Base-by-base conservation (phyloP, 2,329 filamentous ascomycete genomes). In the Venturia aucupariae region DNA sequence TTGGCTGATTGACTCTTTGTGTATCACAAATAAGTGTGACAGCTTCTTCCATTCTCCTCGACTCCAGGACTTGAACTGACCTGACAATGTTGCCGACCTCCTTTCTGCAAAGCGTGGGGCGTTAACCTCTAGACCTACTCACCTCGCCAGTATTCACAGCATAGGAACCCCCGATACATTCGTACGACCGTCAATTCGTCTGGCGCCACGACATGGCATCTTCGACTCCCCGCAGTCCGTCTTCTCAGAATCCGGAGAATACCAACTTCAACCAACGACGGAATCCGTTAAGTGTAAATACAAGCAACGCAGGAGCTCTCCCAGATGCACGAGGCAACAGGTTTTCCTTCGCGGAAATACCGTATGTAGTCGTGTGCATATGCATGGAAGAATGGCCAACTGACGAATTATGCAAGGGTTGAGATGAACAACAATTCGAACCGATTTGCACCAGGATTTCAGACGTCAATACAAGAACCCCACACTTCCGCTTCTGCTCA, bases 251-350 rank as follows among this genome's bases (percentile, higher is more conserved):
- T 13, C 24, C 30, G 19, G 51, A 57, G 7, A 35, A 57, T 22
- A 30, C 51, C 2, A 35, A 19, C 2, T 10, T 22, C 24, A 57
- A 35, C 27, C 51, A 57, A 60, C 59, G 61, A 32, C 41, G 61
- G n/a, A 46, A n/a, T n/a, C 61, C 42, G n/a, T 24, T 62, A 15
- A 62, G 61, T 24, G 27, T 63, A 54, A 54, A 63, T 24, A 63
- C 62, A 39, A 63, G 48, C 38, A 55, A 63, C 38, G 32, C 46
- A 3, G 48, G 51, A 8, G 62, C 62, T 27, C 35, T 51, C 10
- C 27, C 61, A 8, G 24, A 62, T 30, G 24, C 17, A 38, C 24
- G 44, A 48, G 41, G n/a, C 46, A 30, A 51, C 15, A 19, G 48
- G 1, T 63, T 63, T 15, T 63, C 62, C 3, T 63, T 38, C 32